Conservation (phyloP, 768 basidiomycete genomes). For the Gyrodon lividus region DNA sequence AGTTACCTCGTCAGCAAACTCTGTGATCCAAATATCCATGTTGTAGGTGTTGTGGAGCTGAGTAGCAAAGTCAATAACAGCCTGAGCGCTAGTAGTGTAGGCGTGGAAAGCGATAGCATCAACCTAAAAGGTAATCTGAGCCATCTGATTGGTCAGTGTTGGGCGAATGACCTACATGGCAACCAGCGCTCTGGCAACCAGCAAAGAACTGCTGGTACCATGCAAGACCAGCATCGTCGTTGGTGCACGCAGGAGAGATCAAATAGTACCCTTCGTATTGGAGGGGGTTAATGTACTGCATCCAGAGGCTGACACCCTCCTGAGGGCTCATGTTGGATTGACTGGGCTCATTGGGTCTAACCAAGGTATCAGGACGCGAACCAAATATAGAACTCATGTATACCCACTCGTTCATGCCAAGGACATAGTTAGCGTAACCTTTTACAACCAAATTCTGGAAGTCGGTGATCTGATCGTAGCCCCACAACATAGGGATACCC, state of each 20-base stretch:
- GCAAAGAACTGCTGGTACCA: constrained; percentile 67
- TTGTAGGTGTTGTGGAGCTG: constrained; percentile 45
- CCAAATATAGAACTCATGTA: neutral
- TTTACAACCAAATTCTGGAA: constrained; percentile 44
- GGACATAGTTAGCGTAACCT: constrained; percentile 50
- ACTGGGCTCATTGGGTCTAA: constrained; percentile 62
- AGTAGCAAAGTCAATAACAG: constrained; percentile 52
- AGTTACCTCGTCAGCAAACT: constrained; percentile 66
- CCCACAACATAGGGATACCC: constrained; percentile 71
- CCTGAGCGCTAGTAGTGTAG: constrained; percentile 53
- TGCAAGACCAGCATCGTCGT: constrained; percentile 49
- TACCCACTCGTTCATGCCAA: constrained; percentile 77
- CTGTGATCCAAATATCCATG: constrained; percentile 54
- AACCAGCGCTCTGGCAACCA: constrained; percentile 41
- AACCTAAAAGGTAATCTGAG: constrained; percentile 38
- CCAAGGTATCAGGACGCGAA: neutral
- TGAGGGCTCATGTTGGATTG: constrained; percentile 62
- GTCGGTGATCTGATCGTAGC: constrained; percentile 40
- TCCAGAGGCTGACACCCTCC: constrained; percentile 55
- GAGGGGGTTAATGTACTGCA: constrained; percentile 59
- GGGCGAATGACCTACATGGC: constrained; percentile 43
- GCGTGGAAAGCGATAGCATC: constrained; percentile 62
- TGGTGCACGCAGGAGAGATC: constrained; percentile 67
- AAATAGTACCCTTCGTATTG: constrained; percentile 53
- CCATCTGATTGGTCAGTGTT: neutral